Percentiles rank a stretch among this genome's conserved stretches.
These are phyloP conservation scores for Aspergillus pseudonomiae DNA, from an alignment of 2,329 filamentous ascomycete genomes.

Conservation along the genomic window DNA sequence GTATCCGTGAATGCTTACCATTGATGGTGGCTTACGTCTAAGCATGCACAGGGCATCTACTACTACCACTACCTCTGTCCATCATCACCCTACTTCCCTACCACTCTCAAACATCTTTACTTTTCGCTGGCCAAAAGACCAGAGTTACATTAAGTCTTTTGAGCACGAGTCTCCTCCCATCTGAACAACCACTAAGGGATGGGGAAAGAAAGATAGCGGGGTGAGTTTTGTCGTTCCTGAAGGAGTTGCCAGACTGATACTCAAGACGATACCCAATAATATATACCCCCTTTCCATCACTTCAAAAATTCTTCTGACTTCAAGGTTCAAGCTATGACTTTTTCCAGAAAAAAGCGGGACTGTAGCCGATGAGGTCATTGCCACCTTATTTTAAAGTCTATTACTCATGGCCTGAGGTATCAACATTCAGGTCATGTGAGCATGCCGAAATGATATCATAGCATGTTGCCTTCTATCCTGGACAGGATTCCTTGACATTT, in stretches of 20 bases:
- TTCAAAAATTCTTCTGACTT: background rate
- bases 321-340: background rate
- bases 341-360: constrained; percentile 11
- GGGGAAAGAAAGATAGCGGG: background rate
- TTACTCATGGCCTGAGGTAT: background rate
- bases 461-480: background rate
- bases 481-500: background rate
- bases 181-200: background rate
- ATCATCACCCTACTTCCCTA: too few relatives aligned
- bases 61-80: background rate
- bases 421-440: background rate
- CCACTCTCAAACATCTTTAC: too few relatives aligned
- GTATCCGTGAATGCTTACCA: background rate
- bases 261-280: background rate
- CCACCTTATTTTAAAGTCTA: background rate
- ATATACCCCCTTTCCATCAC: background rate
- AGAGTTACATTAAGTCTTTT: background rate
- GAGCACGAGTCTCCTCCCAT: background rate
- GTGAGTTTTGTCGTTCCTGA: background rate
- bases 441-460: background rate
- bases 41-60: background rate
- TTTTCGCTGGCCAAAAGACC: too few relatives aligned
- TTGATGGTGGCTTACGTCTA: background rate
- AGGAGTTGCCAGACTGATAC: background rate
- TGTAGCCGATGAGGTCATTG: constrained; percentile 9